Conservation (phyloP, 495 filamentous ascomycete species). For the Pseudotulostoma volvatum region DNA sequence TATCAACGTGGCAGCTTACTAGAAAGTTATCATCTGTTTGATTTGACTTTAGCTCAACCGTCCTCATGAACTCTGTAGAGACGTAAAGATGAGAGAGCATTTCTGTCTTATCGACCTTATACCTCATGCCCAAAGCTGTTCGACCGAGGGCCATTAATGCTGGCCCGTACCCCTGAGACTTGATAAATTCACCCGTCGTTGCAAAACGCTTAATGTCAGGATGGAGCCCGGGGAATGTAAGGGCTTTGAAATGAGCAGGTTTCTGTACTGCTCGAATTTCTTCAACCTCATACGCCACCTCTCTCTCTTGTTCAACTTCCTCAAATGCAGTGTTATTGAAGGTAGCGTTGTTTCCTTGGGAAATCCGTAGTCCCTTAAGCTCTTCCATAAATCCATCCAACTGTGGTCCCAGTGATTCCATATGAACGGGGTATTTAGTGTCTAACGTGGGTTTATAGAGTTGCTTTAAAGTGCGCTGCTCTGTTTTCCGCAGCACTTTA, state of each 20-base stretch:
- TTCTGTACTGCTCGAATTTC: slow-evolving; percentile 26
- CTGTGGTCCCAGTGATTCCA: slow-evolving; percentile 7
- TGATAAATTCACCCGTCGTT: slow-evolving; percentile 17
- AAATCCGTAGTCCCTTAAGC: slow-evolving; percentile 12
- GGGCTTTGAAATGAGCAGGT: slow-evolving; percentile 6
- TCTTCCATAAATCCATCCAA: slow-evolving; percentile 14
- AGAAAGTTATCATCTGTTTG: slow-evolving; percentile 20
- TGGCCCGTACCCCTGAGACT: slow-evolving; percentile 9
- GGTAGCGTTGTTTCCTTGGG: slow-evolving; percentile 10
- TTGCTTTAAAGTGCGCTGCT: slow-evolving; percentile 29
- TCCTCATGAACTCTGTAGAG: slow-evolving; percentile 25
- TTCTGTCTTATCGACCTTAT: slow-evolving; percentile 10
- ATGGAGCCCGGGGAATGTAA: slow-evolving; percentile 20
- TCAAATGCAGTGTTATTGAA: slow-evolving; percentile 27
- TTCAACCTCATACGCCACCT: slow-evolving; percentile 33
- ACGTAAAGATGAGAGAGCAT: slow-evolving; percentile 16
- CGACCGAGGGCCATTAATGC: slow-evolving; percentile 17
- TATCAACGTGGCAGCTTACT: too few relatives aligned
- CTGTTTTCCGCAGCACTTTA: slow-evolving; percentile 18
- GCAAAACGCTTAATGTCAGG: slow-evolving; percentile 21
- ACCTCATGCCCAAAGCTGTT: slow-evolving; percentile 21
- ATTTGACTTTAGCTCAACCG: slow-evolving; percentile 11
- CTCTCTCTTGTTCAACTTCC: slow-evolving; percentile 38
- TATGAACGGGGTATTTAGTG: slow-evolving; percentile 11
- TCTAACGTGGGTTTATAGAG: slow-evolving; percentile 20